Evolutionary conservation across 352 stramenopile genomes (phyloP).

Genomic region (Albugo laibachii): DNA sequence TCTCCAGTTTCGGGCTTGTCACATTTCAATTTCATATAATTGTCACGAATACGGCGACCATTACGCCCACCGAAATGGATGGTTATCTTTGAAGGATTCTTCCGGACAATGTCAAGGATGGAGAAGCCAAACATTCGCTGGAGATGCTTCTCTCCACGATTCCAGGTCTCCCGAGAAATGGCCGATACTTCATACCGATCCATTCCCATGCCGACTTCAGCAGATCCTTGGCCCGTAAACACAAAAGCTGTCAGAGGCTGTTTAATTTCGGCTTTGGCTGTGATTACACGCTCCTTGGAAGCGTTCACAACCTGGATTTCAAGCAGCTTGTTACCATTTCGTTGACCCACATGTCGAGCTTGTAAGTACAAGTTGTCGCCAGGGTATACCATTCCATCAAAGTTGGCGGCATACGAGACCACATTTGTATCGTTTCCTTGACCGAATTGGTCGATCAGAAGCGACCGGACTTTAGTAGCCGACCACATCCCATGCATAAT

Average conservation of each 20-base stretch:
- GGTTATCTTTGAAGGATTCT: slow-evolving; percentile 65
- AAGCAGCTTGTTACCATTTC: slow-evolving; percentile 40
- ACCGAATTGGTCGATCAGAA: slow-evolving; percentile 33
- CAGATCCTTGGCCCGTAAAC: slow-evolving; percentile 75
- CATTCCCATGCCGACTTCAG: slow-evolving; percentile 75
- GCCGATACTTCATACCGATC: slow-evolving; percentile 58
- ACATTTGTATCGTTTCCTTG: slow-evolving; percentile 40
- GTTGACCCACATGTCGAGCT: slow-evolving; percentile 40
- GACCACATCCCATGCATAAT: slow-evolving; percentile 84
- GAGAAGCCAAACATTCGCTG: slow-evolving; percentile 67
- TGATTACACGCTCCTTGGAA: slow-evolving; percentile 52
- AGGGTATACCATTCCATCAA: slow-evolving; percentile 79
- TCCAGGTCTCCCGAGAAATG: slow-evolving; percentile 57
- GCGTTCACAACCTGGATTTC: slow-evolving; percentile 58
- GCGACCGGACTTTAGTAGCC: slow-evolving; percentile 56
- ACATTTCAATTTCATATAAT: slow-evolving; percentile 62
- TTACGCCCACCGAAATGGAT: slow-evolving; percentile 75
- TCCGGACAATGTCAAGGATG: slow-evolving; percentile 74
- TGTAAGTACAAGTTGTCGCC: slow-evolving; percentile 66
- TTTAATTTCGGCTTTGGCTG: slow-evolving; percentile 40
- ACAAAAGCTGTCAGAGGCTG: slow-evolving; percentile 54
- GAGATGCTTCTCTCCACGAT: slow-evolving; percentile 55
- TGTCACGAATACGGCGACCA: slow-evolving; percentile 58
- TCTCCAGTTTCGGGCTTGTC: slow-evolving; percentile 38
- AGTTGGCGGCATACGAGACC: slow-evolving; percentile 47